phyloP scores from a whole-genome alignment of 192 early-diverging fungal genomes.

The Coemansia sp. region DNA sequence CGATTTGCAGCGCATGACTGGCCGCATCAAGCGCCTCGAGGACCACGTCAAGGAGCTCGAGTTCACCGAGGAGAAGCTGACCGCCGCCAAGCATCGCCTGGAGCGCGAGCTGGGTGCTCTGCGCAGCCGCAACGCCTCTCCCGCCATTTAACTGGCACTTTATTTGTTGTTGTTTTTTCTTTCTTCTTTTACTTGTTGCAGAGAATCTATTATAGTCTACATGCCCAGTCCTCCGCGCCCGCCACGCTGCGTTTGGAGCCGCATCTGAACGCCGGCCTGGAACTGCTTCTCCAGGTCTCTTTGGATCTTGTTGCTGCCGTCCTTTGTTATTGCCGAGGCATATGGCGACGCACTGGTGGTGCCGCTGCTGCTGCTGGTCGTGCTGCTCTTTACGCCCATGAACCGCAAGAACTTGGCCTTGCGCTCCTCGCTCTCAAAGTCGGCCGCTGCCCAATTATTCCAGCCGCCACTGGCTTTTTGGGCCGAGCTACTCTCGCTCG shows the following conservation, averaged over 20 bases:
- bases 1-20: constrained; percentile 64
- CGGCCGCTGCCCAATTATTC: constrained; percentile 53
- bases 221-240: constrained; percentile 47
- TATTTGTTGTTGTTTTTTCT: neutral
- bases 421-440: constrained; percentile 46
- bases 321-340: constrained; percentile 49
- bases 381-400: constrained; percentile 33
- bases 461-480: constrained; percentile 21
- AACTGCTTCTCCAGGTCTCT: constrained; percentile 54
- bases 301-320: constrained; percentile 27
- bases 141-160: constrained; percentile 11
- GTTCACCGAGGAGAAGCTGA: constrained; percentile 39
- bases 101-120: constrained; percentile 52
- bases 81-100: constrained; percentile 45
- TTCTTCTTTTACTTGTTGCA: constrained; percentile 7
- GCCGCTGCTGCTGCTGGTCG: neutral
- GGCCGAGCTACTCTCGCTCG: neutral
- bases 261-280: constrained; percentile 30
- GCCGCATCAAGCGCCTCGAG: constrained; percentile 57
- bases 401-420: constrained; percentile 51
- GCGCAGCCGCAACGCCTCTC: constrained; percentile 51
- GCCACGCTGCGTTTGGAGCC: constrained; percentile 30
- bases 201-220: constrained; percentile 2
- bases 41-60: constrained; percentile 51
- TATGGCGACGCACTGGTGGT: constrained; percentile 28